These are phyloP conservation scores for Ascoidea asiatica DNA, from an alignment of 805 yeast genomes.

Conservation along the genomic window DNA sequence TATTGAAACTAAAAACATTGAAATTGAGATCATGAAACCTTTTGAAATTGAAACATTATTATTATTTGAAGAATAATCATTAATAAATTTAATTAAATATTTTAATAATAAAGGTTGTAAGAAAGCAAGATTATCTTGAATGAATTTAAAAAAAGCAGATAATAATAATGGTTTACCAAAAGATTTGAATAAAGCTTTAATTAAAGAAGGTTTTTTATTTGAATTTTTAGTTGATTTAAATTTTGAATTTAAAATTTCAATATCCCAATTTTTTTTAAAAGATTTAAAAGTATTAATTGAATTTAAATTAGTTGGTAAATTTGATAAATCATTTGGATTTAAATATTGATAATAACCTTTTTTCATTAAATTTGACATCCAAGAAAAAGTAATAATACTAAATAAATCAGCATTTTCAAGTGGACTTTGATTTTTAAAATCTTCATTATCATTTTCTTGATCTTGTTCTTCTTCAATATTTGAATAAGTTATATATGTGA, in stretches of 20 bases:
- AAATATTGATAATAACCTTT: conserved; percentile 56
- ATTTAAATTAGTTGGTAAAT: conserved; percentile 54
- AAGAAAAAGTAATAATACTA: conserved; percentile 65
- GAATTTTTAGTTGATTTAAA: too few species aligned
- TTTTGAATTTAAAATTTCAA: conserved; percentile 25
- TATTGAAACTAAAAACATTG: conserved; percentile 68
- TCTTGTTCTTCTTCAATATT: too few species aligned
- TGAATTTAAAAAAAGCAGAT: conserved; percentile 27
- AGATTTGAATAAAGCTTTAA: conserved; percentile 48
- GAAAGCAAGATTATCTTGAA: conserved; percentile 69
- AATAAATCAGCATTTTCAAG: conserved; percentile 54
- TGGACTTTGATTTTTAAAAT: conserved; percentile 19
- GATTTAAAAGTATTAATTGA: conserved; percentile 35
- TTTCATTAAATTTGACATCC: conserved; percentile 83
- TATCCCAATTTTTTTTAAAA: conserved; percentile 49
- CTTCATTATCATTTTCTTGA: not conserved
- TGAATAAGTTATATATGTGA: too few species aligned
- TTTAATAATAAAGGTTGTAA: conserved; percentile 78
- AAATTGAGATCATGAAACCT: conserved; percentile 63
- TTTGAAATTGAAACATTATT: conserved; percentile 45
- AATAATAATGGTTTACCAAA: conserved; percentile 59
- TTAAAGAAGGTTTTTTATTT: conserved; percentile 35
- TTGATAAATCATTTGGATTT: conserved; percentile 56
- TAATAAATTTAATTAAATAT: conserved; percentile 50
- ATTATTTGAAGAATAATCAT: conserved; percentile 24